Conservation (phyloP, 164 flowering plant genomes). For the Brasenia schreberi region DNA sequence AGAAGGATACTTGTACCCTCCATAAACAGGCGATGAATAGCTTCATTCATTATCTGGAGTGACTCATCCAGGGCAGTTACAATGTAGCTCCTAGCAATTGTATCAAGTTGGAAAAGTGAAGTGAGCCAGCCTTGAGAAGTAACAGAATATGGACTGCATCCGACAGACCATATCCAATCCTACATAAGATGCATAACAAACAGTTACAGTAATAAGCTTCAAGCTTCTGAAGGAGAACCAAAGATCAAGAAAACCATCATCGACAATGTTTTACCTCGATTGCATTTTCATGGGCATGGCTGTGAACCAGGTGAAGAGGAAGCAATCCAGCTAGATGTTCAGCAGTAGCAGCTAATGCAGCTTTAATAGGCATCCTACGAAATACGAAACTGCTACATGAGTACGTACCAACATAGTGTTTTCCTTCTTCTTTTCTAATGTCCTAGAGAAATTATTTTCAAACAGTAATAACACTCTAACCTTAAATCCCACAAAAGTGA, state of each 20-base stretch:
- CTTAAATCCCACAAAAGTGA: conserved; percentile 88
- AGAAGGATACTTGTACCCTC: conserved; percentile 92
- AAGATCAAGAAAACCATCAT: neutral
- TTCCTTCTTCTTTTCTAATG: neutral
- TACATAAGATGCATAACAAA: conserved; percentile 16
- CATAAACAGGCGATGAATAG: conserved; percentile 55
- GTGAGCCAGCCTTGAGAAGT: conserved; percentile 89
- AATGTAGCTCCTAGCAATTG: conserved; percentile 88
- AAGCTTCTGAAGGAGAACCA: neutral
- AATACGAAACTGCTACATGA: neutral
- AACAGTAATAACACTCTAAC: conserved; percentile 19
- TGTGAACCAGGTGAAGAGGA: conserved; percentile 90
- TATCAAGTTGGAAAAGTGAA: conserved; percentile 81
- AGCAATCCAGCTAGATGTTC: conserved; percentile 96
- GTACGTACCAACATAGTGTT: neutral
- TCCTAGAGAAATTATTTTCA: too few relatives aligned
- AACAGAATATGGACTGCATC: conserved; percentile 76
- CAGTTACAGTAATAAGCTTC: conserved; percentile 4
- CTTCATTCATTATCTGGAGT: conserved; percentile 69
- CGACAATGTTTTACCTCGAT: conserved; percentile 45
- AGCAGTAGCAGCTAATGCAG: conserved; percentile 85
- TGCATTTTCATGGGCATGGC: conserved; percentile 93
- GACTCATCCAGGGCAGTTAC: conserved; percentile 90
- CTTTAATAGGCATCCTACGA: conserved; percentile 81
- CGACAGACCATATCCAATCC: conserved; percentile 99